Conservation (phyloP, 1,139 yeast species). For the Saccharomyces hybrid region DNA sequence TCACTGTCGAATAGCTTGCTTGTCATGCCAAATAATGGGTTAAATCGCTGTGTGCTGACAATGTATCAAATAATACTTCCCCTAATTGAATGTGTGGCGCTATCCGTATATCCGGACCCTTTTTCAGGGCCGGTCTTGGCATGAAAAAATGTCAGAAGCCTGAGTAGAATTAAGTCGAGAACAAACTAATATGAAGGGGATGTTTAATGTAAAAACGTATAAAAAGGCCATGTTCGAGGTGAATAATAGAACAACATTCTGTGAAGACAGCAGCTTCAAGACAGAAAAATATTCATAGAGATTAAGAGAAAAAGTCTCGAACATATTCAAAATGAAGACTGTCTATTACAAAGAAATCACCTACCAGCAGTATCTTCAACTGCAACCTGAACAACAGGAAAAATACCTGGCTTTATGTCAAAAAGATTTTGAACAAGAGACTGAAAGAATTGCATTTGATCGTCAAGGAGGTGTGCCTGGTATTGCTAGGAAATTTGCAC, state of each 20-base stretch:
- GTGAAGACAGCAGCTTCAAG: no score
- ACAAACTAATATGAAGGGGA: not conserved
- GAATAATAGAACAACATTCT: not conserved
- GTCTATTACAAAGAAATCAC: not conserved
- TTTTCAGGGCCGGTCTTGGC: not conserved
- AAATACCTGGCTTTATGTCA: constrained; percentile 11
- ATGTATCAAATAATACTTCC: not conserved
- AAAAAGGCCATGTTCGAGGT: not conserved
- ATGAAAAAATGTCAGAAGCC: not conserved
- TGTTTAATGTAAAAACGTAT: not conserved
- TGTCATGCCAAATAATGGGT: not conserved
- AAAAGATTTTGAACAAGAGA: constrained; percentile 8
- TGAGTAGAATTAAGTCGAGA: not conserved
- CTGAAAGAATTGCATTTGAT: constrained; percentile 9
- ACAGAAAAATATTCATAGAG: not conserved
- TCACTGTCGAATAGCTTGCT: not conserved
- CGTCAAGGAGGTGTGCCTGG: constrained; percentile 12
- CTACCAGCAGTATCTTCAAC: not conserved
- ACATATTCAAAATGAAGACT: not conserved
- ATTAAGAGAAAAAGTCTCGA: not conserved
- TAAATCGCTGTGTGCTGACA: not conserved
- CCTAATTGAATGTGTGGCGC: not conserved
- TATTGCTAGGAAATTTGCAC: constrained; percentile 8
- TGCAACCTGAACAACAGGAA: constrained; percentile 5
- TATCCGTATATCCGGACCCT: not conserved